Evolutionary conservation across 139 green algal species (phyloP).

Genomic region (Raphidocelis subcapitata): DNA sequence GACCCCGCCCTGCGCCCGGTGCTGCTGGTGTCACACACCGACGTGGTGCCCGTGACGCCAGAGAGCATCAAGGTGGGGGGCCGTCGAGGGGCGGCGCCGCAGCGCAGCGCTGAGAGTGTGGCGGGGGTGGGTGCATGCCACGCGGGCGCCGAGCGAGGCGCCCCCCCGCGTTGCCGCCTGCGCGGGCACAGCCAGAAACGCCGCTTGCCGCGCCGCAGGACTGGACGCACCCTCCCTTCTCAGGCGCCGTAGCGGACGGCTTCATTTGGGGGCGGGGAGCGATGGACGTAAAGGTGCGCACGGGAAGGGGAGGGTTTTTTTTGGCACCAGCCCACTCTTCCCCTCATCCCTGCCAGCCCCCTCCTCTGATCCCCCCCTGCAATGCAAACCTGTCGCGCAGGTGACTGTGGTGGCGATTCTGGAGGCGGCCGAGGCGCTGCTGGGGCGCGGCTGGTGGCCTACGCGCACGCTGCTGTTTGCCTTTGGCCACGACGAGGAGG

Average conservation of each 20-base stretch:
- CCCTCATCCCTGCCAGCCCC: too few species aligned
- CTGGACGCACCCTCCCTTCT: conserved; percentile 69
- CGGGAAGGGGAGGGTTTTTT: background rate
- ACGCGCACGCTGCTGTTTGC: conserved; percentile 62
- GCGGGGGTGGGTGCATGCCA: too few species aligned
- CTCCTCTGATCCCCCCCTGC: too few species aligned
- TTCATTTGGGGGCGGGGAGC: conserved; percentile 38
- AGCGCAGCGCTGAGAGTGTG: background rate
- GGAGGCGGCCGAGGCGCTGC: conserved; percentile 60
- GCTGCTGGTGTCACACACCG: conserved; percentile 67
- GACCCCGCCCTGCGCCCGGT: conserved; percentile 43
- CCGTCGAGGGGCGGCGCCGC: background rate
- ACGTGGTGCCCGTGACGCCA: conserved; percentile 68
- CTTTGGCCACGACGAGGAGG: conserved; percentile 83
- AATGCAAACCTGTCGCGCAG: conserved; percentile 75
- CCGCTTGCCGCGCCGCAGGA: conserved; percentile 9
- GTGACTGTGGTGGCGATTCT: conserved; percentile 52
- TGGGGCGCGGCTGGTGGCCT: conserved; percentile 41
- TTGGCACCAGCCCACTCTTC: conserved; percentile 2
- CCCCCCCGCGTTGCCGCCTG: too few species aligned
- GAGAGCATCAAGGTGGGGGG: conserved; percentile 4
- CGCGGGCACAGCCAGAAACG: too few species aligned
- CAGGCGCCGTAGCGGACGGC: conserved; percentile 51
- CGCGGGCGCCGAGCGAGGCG: too few species aligned
- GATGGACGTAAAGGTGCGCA: background rate